Base-by-base conservation (phyloP, 2,329 filamentous ascomycete genomes). In the Boeremia exigua region DNA sequence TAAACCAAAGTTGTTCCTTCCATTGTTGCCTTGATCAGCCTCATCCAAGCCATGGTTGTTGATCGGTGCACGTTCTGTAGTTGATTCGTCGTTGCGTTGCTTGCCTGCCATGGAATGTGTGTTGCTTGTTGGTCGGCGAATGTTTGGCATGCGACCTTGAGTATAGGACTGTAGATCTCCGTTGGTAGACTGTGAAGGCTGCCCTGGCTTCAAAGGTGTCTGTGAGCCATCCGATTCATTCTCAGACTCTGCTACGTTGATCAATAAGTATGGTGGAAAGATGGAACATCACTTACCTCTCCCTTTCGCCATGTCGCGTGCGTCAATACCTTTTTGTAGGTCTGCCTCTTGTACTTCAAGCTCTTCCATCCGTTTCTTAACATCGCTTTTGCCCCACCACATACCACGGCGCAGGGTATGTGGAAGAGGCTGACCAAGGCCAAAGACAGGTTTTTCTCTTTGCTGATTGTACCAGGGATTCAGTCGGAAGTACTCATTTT, bases 391-490 rank as follows among this genome's bases (percentile, higher is more conserved):
- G 73, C 62, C 80, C 73, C 74, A 66, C 55, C 62, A 63, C 82
- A 84, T 84, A 10, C 82, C 82, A 17, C 79, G 74, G 33, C 82
- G 76, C 48, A 84, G 75, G 0, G 84, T 82, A 58, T 81, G 81
- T 29, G 82, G 82, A 25, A 84, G 65, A 6, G 82, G 82, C 60
- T 83, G 81, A 3, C 81, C 82, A 47, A 84, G 66, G 67, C 80
- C 79, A 78, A 82, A 85, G 42, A 85, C 78, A 1, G 82, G 82
- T 51, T 81, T 79, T 14, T 82, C 80, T 7, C 74, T 70, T 3
- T 81, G 76, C 50, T 84, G 80, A 29, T 83, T 82, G 55, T 84
- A 84, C 28, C 80, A 78, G 2, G 83, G 82, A 47, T 85, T 85
- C 3, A 85, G 72, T 10, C 81, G 75, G 10, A 75, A 74, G 58